Evolutionary conservation across 1,284 basidiomycete species (phyloP).

Genomic region (Coriolopsis trogii): DNA sequence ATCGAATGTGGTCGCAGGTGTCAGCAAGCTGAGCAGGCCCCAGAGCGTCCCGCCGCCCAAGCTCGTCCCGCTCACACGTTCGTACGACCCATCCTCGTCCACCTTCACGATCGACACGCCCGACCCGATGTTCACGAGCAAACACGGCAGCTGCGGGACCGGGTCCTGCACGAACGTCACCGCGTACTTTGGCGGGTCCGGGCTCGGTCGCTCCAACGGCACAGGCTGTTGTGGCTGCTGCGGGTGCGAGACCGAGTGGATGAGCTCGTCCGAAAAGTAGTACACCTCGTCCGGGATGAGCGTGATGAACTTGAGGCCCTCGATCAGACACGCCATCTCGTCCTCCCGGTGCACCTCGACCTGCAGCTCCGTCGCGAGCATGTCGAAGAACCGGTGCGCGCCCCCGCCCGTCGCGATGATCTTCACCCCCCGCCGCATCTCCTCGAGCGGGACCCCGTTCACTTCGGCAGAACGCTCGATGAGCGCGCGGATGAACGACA

Average conservation of each 20-base stretch:
- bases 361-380: constrained; percentile 75
- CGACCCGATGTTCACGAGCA: constrained; percentile 98
- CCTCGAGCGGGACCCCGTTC: constrained; percentile 88
- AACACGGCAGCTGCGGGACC: constrained; percentile 90
- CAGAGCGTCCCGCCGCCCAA: constrained; percentile 99
- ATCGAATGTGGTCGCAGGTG: constrained; percentile 95
- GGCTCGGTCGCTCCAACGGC: constrained; percentile 83
- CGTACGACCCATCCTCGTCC: constrained; percentile 93
- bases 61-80: constrained; percentile 97
- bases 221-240: constrained; percentile 32
- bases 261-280: constrained; percentile 98
- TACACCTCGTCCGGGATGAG: constrained; percentile 98
- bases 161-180: constrained; percentile 85
- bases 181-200: constrained; percentile 88
- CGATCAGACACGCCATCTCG: constrained; percentile 99
- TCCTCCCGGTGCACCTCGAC: constrained; percentile 92
- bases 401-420: constrained; percentile 99
- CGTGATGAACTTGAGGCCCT: constrained; percentile 95
- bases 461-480: constrained; percentile 86
- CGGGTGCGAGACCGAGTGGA: constrained; percentile 83
- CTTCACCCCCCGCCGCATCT: constrained; percentile 94
- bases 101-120: constrained; percentile 98
- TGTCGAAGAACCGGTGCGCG: constrained; percentile 91
- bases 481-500: constrained; percentile 87
- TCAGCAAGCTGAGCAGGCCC: constrained; percentile 93